phyloP scores from a whole-genome alignment of 2,329 filamentous ascomycete genomes.

The Ambrosiella cleistominuta region DNA sequence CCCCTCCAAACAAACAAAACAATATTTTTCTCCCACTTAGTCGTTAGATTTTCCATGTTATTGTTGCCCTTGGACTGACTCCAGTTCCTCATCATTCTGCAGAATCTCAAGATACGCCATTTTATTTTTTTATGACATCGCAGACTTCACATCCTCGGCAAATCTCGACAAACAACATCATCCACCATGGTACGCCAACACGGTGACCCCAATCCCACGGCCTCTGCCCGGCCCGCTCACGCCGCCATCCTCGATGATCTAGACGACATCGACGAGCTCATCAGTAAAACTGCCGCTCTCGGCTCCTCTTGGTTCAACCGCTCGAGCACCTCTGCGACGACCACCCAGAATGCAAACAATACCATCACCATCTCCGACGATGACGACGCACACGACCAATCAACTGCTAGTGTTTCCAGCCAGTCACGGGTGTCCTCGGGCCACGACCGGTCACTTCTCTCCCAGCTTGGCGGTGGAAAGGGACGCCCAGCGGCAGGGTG shows the following conservation, averaged over 20 bases:
- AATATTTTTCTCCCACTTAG: background rate
- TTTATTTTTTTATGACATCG: background rate
- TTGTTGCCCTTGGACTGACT: background rate
- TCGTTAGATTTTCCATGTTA: background rate
- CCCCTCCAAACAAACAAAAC: background rate
- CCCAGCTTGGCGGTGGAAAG: background rate
- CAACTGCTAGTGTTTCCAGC: background rate
- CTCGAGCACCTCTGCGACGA: background rate
- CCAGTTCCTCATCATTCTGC: background rate
- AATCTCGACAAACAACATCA: background rate
- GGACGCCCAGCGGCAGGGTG: background rate
- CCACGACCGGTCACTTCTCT: background rate
- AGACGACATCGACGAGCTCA: constrained; percentile 11
- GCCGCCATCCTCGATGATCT: constrained; percentile 1
- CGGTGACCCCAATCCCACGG: background rate
- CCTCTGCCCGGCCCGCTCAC: background rate
- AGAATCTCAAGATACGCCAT: background rate
- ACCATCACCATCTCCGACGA: background rate
- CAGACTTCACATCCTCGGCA: constrained; percentile 1
- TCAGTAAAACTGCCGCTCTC: constrained; percentile 11
- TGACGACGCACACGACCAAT: background rate
- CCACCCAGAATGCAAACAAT: too few relatives aligned
- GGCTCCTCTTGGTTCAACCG: constrained; percentile 10
- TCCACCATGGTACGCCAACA: constrained; percentile 5
- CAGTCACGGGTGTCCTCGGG: background rate